Evolutionary conservation across 1,284 basidiomycete genomes (phyloP), one percentile per base, ranked within the genome.

Genomic region (Rhodotorula glutinis): DNA sequence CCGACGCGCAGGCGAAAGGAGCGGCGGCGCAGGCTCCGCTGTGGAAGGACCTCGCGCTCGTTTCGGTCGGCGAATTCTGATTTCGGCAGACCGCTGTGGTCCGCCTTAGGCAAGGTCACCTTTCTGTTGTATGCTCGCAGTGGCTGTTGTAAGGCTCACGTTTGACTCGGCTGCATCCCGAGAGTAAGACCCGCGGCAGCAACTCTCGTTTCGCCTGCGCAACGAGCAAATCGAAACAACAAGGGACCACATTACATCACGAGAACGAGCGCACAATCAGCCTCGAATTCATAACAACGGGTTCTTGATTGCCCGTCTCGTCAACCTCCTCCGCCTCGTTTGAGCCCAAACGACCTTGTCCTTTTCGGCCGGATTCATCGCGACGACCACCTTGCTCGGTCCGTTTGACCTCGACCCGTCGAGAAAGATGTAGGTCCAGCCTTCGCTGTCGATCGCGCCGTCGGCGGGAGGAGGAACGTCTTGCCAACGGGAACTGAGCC

Each of bases 11-110:
- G 2, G 49, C 25, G 27, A 51, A 29, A 17, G 66, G 58, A n/a
- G 27, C 33, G 1, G 41, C 54, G 19, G 52, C 60, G 13, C 55
- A 46, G 13, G 38, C 60, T 5, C 46, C 66, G n/a, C 53, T 71
- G 41, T 71, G 65, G 65, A 69, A 69, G 46, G 69, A 73, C 29
- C 66, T 67, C 43, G 61, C 52, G 44, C 56, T 73, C 40, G 53
- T 58, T 10, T 63, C 62, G 40, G 72, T 73, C 16, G 64, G 46
- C 38, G 69, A 62, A 17, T 65, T 73, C 53, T 73, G 63, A 64
- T 7, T 38, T 11, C 33, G n/a, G n/a, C n/a, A n/a, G n/a, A n/a
- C n/a, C n/a, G n/a, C n/a, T n/a, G n/a, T n/a, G n/a, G n/a, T n/a
- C n/a, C n/a, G n/a, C n/a, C n/a, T n/a, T n/a, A n/a, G n/a, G n/a